Conservation (phyloP, 1,139 yeast genomes). For the Geotrichum histeridarum region DNA sequence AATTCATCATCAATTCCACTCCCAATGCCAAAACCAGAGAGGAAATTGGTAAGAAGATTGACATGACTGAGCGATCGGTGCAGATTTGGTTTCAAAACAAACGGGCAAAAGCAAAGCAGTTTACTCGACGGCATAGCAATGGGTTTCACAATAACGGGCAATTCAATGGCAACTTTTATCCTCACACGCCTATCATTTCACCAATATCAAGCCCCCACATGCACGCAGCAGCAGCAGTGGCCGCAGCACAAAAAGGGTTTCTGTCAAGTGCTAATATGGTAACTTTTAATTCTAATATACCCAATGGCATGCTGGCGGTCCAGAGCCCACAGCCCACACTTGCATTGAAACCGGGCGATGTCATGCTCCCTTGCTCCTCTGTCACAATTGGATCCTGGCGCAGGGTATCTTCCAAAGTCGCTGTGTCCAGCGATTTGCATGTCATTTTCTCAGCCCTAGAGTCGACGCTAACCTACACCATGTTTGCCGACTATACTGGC, state of each 20-base stretch:
- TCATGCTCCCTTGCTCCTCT: slow-evolving; percentile 27
- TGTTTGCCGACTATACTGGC: slow-evolving; percentile 28
- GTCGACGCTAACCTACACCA: slow-evolving; percentile 27
- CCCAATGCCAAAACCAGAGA: slow-evolving; percentile 50
- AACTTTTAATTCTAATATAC: not conserved
- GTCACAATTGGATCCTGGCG: slow-evolving; percentile 35
- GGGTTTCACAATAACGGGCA: slow-evolving; percentile 1
- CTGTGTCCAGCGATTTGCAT: slow-evolving; percentile 27
- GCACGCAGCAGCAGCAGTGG: not conserved
- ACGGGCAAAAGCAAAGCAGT: slow-evolving; percentile 70
- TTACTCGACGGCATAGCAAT: slow-evolving; percentile 21
- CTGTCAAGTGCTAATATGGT: not conserved
- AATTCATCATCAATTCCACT: slow-evolving; percentile 64
- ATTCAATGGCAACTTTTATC: slow-evolving; percentile 33
- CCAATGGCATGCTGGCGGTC: not conserved
- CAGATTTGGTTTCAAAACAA: slow-evolving; percentile 94
- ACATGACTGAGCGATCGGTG: slow-evolving; percentile 87
- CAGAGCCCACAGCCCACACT: not conserved
- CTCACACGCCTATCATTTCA: slow-evolving; percentile 5
- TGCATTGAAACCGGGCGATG: slow-evolving; percentile 9
- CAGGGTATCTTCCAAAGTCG: slow-evolving; percentile 24
- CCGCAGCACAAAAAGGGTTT: not conserved
- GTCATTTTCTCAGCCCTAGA: slow-evolving; percentile 28
- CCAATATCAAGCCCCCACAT: slow-evolving; percentile 8
- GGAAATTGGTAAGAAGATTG: slow-evolving; percentile 66